Evolutionary conservation across 306 rosid species (phyloP), one percentile per base, ranked within the genome.

Genomic region (Corylus heterophylla): DNA sequence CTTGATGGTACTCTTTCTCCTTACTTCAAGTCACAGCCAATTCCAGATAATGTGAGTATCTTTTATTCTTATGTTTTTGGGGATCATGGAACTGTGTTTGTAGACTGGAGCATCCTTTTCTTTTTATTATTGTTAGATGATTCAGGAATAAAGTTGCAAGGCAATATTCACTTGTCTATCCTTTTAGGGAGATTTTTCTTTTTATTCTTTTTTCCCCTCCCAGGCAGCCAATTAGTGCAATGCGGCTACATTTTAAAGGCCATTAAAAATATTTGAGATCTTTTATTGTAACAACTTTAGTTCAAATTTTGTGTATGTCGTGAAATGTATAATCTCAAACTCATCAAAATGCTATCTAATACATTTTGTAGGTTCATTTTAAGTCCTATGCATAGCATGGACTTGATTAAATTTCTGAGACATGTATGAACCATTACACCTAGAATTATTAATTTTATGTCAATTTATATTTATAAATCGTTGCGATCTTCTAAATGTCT

Each of bases 21-120:
- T 8, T 90, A 83, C 91, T 95, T 74, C 89, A 95, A 92, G 85
- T 95, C 98, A 22, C 96, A 90, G 83, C 91, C 97, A 69, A 88
- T 89, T 81, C 97, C 98, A 27, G 92, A 90, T 83, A 95, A 89
- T 9, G 98, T 93, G 85, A 90, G 97, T 79, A n/a, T 37, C 77
- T 52, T 47, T 48, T 59, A 59, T 76, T 68, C 22, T 44, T 11
- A 66, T 49, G 77, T 79, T 16, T 54, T 78, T 17, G 1, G 42
- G 29, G 13, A 47, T 14, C 80, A 54, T 12, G 25, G 4, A 42
- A 45, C 69, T 62, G 69, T 63, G 45, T 25, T 63, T 63, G 18
- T 59, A 6, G 44, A 71, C 66, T 49, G 18, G 56, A 63, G 45
- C 47, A 50, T 70, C 64, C 48, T 68, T 45, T 68, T 71, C 22